Percentiles rank a stretch among this genome's conserved stretches.
These are phyloP conservation scores for Cryptococcus deneoformans DNA, from an alignment of 1,284 basidiomycete species.

Conservation along the genomic window DNA sequence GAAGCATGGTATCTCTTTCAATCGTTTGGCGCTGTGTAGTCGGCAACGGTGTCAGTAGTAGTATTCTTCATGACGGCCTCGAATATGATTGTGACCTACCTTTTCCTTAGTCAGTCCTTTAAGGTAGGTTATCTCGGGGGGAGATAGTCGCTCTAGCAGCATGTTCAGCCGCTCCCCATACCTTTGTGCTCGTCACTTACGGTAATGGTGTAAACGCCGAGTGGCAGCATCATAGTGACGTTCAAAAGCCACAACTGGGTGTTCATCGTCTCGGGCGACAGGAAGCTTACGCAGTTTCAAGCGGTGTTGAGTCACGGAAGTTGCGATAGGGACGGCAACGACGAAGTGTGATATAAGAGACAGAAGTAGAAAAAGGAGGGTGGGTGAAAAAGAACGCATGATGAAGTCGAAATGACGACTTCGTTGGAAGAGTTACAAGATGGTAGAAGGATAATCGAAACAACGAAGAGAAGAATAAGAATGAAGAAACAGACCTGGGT, in stretches of 20 bases:
- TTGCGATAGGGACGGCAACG: too few relatives aligned
- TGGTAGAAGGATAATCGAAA: too few relatives aligned
- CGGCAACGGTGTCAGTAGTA: too few relatives aligned
- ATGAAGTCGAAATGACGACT: too few relatives aligned
- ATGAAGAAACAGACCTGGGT: too few relatives aligned
- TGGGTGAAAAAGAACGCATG: too few relatives aligned
- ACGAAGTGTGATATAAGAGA: too few relatives aligned
- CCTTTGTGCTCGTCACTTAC: neutral
- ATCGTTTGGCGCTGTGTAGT: slow-evolving; percentile 1
- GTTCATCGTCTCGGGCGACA: slow-evolving; percentile 5
- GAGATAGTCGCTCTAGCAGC: slow-evolving; percentile 1
- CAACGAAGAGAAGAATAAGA: too few relatives aligned
- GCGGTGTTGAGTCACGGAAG: neutral
- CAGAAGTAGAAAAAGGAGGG: too few relatives aligned
- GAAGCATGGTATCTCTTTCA: slow-evolving; percentile 3
- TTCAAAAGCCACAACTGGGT: slow-evolving; percentile 7
- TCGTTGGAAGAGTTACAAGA: too few relatives aligned
- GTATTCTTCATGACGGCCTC: too few relatives aligned
- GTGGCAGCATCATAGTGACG: slow-evolving; percentile 9
- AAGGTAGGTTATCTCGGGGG: neutral
- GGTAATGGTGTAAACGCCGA: slow-evolving; percentile 5
- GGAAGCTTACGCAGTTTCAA: slow-evolving; percentile 6
- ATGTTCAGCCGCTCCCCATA: neutral
- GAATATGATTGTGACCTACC: neutral
- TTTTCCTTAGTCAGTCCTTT: neutral